Evolutionary conservation across 2,329 filamentous ascomycete species (phyloP), one percentile per base, ranked within the genome.

Genomic region (Ophiostoma quercus): DNA sequence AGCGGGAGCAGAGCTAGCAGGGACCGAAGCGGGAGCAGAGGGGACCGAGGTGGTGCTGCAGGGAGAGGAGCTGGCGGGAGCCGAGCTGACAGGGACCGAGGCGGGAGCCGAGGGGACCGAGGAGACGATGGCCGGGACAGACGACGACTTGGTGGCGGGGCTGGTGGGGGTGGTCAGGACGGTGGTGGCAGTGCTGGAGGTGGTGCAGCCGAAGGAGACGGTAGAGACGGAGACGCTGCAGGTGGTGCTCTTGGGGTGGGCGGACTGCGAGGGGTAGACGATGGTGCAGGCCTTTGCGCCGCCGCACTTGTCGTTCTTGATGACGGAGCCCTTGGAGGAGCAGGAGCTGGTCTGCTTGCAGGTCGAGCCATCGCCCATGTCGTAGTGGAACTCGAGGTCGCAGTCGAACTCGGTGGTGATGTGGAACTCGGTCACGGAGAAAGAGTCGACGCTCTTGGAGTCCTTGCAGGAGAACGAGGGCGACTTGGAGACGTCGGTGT

Each of bases 221-320:
- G 84, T 85, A 81, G 91, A 90, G 75, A 95, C 86, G 75, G 88
- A 88, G 75, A 96, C 84, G 75, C 85, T 84, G 83, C 92, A 95
- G 75, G 80, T 81, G 67, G 84, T 80, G 43, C 39, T 54, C 78
- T 87, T 84, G 71, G 82, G 77, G 76, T 84, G 83, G 73, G 84
- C 79, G 73, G 86, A 81, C 77, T 89, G 87, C 71, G 86, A 79
- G 73, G 86, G 84, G 79, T 84, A 87, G 78, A 88, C 80, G 78
- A 97, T 88, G 69, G 86, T 88, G 72, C 97, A 92, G 71, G 87
- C 88, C 78, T 85, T 92, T 74, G 94, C 94, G 80, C 94, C 94
- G 86, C 93, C 94, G 79, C 94, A 98, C 84, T 97, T 92, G 72
- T 83, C 87, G 86, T 97, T 97, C 80, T 87, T 81, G 75, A 97